A percentile compares a stretch with the other conserved stretches of the same genome.
phyloP scores from a whole-genome alignment of 2,329 filamentous ascomycete species.

The Atkinsonella hypoxylon region DNA sequence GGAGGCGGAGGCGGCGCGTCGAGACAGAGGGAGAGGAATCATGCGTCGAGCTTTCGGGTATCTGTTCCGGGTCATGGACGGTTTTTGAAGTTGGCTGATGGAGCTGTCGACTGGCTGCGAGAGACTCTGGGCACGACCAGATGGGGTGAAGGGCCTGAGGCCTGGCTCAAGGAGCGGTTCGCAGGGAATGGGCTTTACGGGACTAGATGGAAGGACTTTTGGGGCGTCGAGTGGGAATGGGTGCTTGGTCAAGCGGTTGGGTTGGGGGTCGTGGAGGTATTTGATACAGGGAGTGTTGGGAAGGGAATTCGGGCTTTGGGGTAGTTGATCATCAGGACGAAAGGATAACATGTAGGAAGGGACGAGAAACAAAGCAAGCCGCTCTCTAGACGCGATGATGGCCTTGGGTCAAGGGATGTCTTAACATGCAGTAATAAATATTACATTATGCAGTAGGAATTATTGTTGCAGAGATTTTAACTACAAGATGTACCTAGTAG shows the following conservation, averaged over 20 bases:
- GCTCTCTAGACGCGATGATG: too few species aligned
- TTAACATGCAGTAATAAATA: too few species aligned
- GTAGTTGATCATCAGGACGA: slow-evolving; percentile 2
- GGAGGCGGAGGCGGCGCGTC: slow-evolving; percentile 26
- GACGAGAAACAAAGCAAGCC: too few species aligned
- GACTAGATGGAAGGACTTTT: slow-evolving; percentile 52
- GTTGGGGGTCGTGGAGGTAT: slow-evolving; percentile 58
- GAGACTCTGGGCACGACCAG: slow-evolving; percentile 45
- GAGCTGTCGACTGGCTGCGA: slow-evolving; percentile 49
- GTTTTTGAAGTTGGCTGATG: slow-evolving; percentile 53
- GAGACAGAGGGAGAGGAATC: neutral
- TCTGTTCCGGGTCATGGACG: slow-evolving; percentile 55
- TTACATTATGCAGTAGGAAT: too few species aligned
- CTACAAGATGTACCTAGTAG: too few species aligned
- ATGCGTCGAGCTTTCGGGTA: slow-evolving; percentile 32
- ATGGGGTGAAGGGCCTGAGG: slow-evolving; percentile 51
- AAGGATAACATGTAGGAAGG: too few species aligned
- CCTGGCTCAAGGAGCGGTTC: slow-evolving; percentile 54
- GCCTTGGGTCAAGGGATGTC: too few species aligned
- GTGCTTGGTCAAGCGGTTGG: slow-evolving; percentile 60
- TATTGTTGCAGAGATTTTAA: too few species aligned
- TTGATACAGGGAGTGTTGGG: slow-evolving; percentile 65
- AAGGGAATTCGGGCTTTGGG: slow-evolving; percentile 43
- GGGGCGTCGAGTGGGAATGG: slow-evolving; percentile 60
- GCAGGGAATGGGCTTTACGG: slow-evolving; percentile 44